phyloP scores from a whole-genome alignment of 108 stramenopile species.

The Pseudonitzschia delicatissima region DNA sequence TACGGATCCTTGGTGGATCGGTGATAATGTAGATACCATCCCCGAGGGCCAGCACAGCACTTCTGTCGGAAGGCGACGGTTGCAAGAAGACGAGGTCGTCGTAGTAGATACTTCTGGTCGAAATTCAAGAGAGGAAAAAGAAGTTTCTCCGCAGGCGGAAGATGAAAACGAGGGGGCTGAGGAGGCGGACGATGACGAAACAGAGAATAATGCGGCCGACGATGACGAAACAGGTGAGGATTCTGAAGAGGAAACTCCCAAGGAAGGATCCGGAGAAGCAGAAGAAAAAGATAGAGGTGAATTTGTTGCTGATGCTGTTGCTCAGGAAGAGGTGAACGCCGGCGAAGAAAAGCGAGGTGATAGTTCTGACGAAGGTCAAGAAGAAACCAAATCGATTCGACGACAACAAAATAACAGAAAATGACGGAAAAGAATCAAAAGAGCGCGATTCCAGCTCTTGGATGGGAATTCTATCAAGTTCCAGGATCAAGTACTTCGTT shows the following conservation, averaged over 20 bases:
- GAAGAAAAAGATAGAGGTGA: conserved; percentile 12
- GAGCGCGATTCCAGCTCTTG: conserved; percentile 46
- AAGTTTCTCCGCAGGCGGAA: neutral
- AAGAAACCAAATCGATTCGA: conserved; percentile 8
- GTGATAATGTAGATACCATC: conserved; percentile 40
- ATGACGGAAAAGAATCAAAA: conserved; percentile 3
- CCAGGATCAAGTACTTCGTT: conserved; percentile 48
- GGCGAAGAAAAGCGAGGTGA: conserved; percentile 28
- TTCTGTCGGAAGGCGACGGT: neutral
- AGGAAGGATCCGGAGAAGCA: conserved; percentile 9
- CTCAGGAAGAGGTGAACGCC: conserved; percentile 22
- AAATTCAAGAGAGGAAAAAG: conserved; percentile 8
- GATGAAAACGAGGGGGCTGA: neutral
- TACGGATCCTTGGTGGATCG: conserved; percentile 49
- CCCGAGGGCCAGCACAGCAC: conserved; percentile 19
- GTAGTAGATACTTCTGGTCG: neutral
- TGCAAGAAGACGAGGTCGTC: conserved; percentile 14
- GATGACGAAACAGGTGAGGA: conserved; percentile 24
- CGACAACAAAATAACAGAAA: conserved; percentile 13
- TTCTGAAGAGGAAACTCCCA: conserved; percentile 9
- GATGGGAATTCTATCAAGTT: conserved; percentile 69
- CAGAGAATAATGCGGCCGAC: conserved; percentile 4
- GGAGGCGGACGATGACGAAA: conserved; percentile 10
- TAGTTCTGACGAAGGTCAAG: conserved; percentile 29
- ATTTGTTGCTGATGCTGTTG: conserved; percentile 17